phyloP scores from a whole-genome alignment of 306 rosid species.

The Rubus idaeus region DNA sequence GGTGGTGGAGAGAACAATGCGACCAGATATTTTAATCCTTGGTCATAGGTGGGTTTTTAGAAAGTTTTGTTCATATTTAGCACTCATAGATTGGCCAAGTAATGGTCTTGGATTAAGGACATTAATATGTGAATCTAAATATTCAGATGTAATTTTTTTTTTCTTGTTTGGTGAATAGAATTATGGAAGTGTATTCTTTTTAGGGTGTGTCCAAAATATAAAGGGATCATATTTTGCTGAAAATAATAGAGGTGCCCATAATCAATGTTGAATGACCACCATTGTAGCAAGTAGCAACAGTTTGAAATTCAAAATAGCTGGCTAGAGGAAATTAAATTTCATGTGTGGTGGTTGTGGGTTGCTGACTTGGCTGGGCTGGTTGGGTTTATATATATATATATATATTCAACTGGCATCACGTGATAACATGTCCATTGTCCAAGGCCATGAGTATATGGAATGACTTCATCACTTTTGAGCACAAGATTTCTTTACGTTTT shows the following conservation, averaged over 20 bases:
- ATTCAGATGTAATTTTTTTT: background rate
- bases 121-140: background rate
- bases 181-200: background rate
- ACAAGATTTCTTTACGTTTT: background rate
- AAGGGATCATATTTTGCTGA: background rate
- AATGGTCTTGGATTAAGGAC: background rate
- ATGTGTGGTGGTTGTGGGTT: conserved; percentile 4
- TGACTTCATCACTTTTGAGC: background rate
- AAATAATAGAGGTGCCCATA: conserved; percentile 10
- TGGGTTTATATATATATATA: background rate
- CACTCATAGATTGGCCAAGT: background rate
- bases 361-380: conserved; percentile 13
- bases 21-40: no score
- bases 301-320: conserved; percentile 15
- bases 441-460: background rate
- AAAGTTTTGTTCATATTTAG: background rate
- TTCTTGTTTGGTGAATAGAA: no score
- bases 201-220: background rate
- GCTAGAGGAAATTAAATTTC: background rate
- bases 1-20: no score
- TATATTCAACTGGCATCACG: background rate
- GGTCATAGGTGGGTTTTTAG: background rate
- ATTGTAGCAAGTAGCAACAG: background rate
- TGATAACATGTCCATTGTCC: background rate
- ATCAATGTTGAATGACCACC: background rate